phyloP scores from a whole-genome alignment of 345 rosid genomes.

The Schrenkiella parvula region DNA sequence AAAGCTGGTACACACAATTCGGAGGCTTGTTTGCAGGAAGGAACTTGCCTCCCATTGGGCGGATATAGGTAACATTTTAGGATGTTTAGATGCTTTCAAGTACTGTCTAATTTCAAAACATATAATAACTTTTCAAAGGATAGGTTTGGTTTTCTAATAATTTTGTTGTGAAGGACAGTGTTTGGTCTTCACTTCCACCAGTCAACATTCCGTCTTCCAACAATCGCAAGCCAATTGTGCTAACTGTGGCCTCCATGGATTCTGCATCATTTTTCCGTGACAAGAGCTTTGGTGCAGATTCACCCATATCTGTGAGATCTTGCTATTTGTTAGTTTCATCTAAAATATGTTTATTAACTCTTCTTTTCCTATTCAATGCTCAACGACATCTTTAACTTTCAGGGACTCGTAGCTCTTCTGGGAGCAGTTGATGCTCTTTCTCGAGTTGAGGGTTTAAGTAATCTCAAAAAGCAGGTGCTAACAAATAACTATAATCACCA shows the following conservation, averaged over 20 bases:
- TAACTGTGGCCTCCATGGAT: conserved; percentile 82
- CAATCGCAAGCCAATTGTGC: conserved; percentile 65
- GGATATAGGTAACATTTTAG: conserved; percentile 78
- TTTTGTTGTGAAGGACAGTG: conserved; percentile 80
- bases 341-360: conserved; percentile 6
- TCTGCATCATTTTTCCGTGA: conserved; percentile 94
- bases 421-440: conserved; percentile 98
- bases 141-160: conserved; percentile 29
- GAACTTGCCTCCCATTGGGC: conserved; percentile 90
- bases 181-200: conserved; percentile 97
- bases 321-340: background rate
- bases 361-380: background rate
- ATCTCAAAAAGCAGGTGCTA: conserved; percentile 71
- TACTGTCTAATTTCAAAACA: background rate
- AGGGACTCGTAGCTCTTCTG: conserved; percentile 92
- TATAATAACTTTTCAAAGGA: background rate
- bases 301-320: conserved; percentile 84
- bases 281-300: conserved; percentile 89
- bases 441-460: conserved; percentile 53
- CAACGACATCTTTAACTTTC: conserved; percentile 10
- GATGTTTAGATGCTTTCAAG: background rate
- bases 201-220: conserved; percentile 49
- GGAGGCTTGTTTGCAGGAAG: conserved; percentile 77
- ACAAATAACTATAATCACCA: background rate
- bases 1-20: conserved; percentile 84